Base-by-base conservation (phyloP, 2,329 filamentous ascomycete species). In the Monilinia fructicola region DNA sequence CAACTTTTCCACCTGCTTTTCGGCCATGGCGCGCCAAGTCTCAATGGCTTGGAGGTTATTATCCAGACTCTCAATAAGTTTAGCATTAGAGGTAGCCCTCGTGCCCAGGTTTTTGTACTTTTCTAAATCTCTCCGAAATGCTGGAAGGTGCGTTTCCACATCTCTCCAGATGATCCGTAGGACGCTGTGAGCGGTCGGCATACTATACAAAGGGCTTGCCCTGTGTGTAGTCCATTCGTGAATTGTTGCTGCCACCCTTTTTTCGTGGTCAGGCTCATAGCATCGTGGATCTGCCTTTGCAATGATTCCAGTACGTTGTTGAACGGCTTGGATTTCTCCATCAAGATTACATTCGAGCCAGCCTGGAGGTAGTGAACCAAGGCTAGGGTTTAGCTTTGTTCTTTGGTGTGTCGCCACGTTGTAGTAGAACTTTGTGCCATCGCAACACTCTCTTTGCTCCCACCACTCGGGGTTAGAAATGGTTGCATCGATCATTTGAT, bases 121-220 rank as follows among this genome's bases (percentile, higher is more conserved):
- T n/a, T 65, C 42, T 16, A 65, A 4, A n/a, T 59, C 53, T 21
- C 12, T 4, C 10, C 52, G 28, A 3, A 59, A 65, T 38, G n/a
- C n/a, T 9, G 62, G 53, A 42, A 65, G 62, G 52, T 65, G 62
- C 62, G 59, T 65, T 48, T 65, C 54, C 23, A 59, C 40, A 58
- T 65, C 54, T 59, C 54, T 65, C 62, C 62, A 65, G 18, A 59
- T 65, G 31, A 46, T 48, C 40, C 53, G 44, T 23, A 65, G 31
- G 31, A 65, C 42, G 42, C 44, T 59, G 21, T 65, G 54, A 28
- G 62, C 53, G 12, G 53, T 59, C 4, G 62, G 62, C 23, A 48
- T 44, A 9, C 54, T 59, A 50, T 65, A 59, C 12, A 65, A 48
- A 40, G 62, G 62, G 11, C 62, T 65, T 14, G 62, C 62, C 31